Percentiles rank a stretch among this genome's conserved stretches.
These are phyloP conservation scores for Wallemia mellicola DNA, from an alignment of 1,284 basidiomycete species.

Conservation along the genomic window DNA sequence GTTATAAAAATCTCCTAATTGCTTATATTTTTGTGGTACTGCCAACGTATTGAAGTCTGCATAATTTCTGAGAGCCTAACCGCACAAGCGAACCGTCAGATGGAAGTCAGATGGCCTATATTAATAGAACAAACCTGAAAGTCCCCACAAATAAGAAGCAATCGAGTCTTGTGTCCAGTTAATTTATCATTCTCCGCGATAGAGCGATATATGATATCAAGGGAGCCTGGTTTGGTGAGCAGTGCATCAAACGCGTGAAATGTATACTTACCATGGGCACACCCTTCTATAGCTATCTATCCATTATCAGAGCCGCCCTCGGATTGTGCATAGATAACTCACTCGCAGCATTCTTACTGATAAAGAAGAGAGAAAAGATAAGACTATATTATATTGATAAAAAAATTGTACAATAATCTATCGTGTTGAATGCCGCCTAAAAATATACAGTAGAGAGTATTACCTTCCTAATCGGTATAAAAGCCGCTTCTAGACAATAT, in stretches of 20 bases:
- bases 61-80: constrained; percentile 44
- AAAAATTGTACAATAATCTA: not conserved
- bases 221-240: too few species aligned
- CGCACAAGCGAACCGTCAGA: not conserved
- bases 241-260: too few species aligned
- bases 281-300: constrained; percentile 73
- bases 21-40: constrained; percentile 63
- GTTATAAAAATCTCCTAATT: constrained; percentile 57
- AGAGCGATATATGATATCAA: constrained; percentile 58
- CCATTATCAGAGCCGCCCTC: not conserved
- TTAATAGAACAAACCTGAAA: constrained; percentile 28
- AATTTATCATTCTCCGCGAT: constrained; percentile 31
- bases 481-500: not conserved
- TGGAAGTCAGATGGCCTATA: not conserved
- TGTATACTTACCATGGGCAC: constrained; percentile 42
- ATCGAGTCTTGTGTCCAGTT: constrained; percentile 38
- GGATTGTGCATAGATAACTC: not conserved
- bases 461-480: not conserved
- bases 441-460: too few species aligned
- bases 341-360: not conserved
- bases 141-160: constrained; percentile 77
- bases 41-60: constrained; percentile 69
- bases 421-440: too few species aligned
- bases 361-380: not conserved
- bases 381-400: not conserved